phyloP scores from a whole-genome alignment of 2,329 filamentous ascomycete genomes.

The Penicillium rolfsii region DNA sequence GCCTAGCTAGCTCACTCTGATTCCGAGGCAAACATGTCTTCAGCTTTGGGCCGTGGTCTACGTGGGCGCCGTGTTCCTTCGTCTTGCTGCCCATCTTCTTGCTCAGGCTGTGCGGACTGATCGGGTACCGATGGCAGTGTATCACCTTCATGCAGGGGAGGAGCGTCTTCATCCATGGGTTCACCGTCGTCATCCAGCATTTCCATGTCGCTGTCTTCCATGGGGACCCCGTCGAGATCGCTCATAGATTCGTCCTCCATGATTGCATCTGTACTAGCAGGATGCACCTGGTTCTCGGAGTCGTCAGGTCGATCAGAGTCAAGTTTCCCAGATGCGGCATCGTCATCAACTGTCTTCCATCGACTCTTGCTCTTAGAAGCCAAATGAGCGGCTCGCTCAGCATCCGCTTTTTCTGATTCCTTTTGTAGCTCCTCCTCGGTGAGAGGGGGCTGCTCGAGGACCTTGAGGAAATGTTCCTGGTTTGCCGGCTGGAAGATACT shows the following conservation, averaged over 20 bases:
- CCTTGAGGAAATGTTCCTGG: conserved; percentile 70
- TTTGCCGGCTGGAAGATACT: conserved; percentile 72
- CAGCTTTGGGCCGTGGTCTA: conserved; percentile 71
- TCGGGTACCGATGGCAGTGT: conserved; percentile 27
- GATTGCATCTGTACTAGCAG: conserved; percentile 49
- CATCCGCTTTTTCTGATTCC: conserved; percentile 49
- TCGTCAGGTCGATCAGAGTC: conserved; percentile 32
- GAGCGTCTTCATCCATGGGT: conserved; percentile 37
- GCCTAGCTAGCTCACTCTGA: conserved; percentile 44
- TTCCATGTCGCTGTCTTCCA: conserved; percentile 50
- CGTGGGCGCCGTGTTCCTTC: conserved; percentile 39
- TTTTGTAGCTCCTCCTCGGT: conserved; percentile 50
- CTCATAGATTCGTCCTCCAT: conserved; percentile 48
- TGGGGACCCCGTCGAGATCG: conserved; percentile 50
- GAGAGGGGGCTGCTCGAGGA: conserved; percentile 72
- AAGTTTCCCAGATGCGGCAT: conserved; percentile 37
- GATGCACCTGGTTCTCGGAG: conserved; percentile 32
- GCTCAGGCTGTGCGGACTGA: conserved; percentile 26
- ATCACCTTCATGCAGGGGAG: conserved; percentile 28
- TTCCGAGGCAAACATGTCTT: conserved; percentile 85
- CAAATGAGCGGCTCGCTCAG: conserved; percentile 41
- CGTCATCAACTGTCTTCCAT: conserved; percentile 53
- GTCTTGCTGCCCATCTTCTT: conserved; percentile 32
- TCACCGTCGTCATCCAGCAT: conserved; percentile 45
- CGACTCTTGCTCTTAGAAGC: conserved; percentile 49